Evolutionary conservation across 2,329 filamentous ascomycete species (phyloP).

Genomic region (Nothophaeocryptopus gaeumannii): DNA sequence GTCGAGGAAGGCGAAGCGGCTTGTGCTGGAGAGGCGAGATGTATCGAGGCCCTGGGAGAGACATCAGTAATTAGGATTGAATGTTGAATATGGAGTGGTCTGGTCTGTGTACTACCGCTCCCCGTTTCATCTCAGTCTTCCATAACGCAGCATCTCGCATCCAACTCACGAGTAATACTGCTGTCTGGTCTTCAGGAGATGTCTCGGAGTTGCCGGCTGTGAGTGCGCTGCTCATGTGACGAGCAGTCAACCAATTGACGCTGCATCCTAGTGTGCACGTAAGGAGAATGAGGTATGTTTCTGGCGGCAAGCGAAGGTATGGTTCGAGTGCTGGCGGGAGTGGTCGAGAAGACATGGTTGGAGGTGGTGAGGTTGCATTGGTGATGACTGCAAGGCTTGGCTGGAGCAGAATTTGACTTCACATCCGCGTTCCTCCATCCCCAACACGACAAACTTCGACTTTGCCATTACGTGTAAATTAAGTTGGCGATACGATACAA

Average conservation of each 20-base stretch:
- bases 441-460: too few relatives aligned
- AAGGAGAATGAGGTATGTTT: slow-evolving; percentile 62
- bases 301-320: slow-evolving; percentile 58
- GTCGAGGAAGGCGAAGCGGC: slow-evolving; percentile 71
- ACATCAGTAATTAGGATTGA: neutral
- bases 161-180: slow-evolving; percentile 76
- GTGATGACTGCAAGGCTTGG: neutral
- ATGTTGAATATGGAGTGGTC: neutral
- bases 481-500: too few relatives aligned
- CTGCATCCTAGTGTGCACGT: slow-evolving; percentile 60
- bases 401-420: too few relatives aligned
- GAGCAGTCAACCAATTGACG: slow-evolving; percentile 55
- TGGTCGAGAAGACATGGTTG: slow-evolving; percentile 11
- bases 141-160: slow-evolving; percentile 76
- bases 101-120: slow-evolving; percentile 21
- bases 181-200: slow-evolving; percentile 28
- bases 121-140: slow-evolving; percentile 57
- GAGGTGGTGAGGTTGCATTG: neutral
- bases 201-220: slow-evolving; percentile 6
- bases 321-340: slow-evolving; percentile 63
- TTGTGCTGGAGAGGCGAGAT: slow-evolving; percentile 55
- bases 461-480: too few relatives aligned
- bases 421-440: too few relatives aligned
- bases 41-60: slow-evolving; percentile 65
- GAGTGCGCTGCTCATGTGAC: slow-evolving; percentile 51